Percentiles rank a stretch among this genome's conserved stretches.
phyloP scores from a whole-genome alignment of 345 rosid species.

The Toxicodendron radicans region DNA sequence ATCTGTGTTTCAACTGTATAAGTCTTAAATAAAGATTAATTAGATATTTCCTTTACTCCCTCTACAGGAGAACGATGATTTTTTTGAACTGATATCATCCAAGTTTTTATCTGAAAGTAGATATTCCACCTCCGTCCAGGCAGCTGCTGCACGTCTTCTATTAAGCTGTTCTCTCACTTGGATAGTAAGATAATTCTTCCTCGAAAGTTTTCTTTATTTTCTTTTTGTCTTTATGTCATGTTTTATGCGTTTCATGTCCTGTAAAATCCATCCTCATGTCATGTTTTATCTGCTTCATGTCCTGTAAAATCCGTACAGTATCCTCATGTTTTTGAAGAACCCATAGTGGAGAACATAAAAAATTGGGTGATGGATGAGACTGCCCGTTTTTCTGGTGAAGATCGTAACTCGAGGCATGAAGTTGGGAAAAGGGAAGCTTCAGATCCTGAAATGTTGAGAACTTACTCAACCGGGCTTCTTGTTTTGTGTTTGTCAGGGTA shows the following conservation, averaged over 20 bases:
- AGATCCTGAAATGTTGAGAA: conserved; percentile 79
- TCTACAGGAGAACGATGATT: conserved; percentile 91
- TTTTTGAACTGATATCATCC: conserved; percentile 87
- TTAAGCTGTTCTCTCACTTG: conserved; percentile 77
- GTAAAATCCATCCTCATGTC: conserved; percentile 38
- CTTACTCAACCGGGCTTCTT: conserved; percentile 92
- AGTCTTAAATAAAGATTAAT: not conserved
- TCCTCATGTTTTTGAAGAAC: conserved; percentile 89
- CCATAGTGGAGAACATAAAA: conserved; percentile 71
- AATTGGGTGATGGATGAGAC: conserved; percentile 88
- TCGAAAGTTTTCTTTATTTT: not conserved
- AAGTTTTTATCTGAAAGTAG: conserved; percentile 77
- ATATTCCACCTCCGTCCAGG: conserved; percentile 72
- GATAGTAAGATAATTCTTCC: conserved; percentile 45
- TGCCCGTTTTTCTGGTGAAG: conserved; percentile 56
- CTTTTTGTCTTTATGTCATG: conserved; percentile 1
- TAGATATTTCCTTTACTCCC: not conserved
- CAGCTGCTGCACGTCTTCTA: conserved; percentile 86
- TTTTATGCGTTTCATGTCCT: conserved; percentile 13
- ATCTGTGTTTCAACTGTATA: not conserved
- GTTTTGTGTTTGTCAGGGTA: conserved; percentile 83
- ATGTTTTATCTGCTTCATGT: conserved; percentile 9
- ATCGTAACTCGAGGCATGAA: conserved; percentile 38
- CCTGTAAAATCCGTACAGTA: conserved; percentile 44
- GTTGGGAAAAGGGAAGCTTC: conserved; percentile 61